These are phyloP conservation scores for Cladophialophora exuberans DNA, from an alignment of 2,329 filamentous ascomycete species.

Conservation along the genomic window DNA sequence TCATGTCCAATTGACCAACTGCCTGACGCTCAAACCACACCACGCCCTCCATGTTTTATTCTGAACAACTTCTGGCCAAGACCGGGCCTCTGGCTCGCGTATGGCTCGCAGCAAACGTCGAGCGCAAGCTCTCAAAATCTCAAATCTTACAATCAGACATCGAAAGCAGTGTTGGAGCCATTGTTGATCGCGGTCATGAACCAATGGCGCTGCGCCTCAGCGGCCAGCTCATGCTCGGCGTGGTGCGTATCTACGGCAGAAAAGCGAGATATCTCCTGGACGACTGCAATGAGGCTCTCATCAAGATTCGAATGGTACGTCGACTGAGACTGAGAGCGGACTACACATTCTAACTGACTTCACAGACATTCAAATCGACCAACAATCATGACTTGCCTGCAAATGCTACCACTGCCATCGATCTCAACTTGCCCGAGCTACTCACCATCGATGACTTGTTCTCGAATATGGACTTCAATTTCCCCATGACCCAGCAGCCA, in stretches of 20 bases:
- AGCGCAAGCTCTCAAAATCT: slow-evolving; percentile 97
- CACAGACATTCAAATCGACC: slow-evolving; percentile 85
- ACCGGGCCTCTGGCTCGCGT: slow-evolving; percentile 95
- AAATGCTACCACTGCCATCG: slow-evolving; percentile 78
- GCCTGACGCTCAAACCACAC: not conserved
- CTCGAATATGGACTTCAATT: slow-evolving; percentile 78
- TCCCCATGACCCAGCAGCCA: slow-evolving; percentile 77
- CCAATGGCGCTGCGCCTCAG: slow-evolving; percentile 93
- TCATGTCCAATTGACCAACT: slow-evolving; percentile 12
- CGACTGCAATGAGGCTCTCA: slow-evolving; percentile 94
- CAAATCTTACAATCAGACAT: slow-evolving; percentile 95
- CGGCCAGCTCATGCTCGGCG: slow-evolving; percentile 90
- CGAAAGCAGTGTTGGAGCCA: slow-evolving; percentile 90
- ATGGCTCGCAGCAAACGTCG: slow-evolving; percentile 96
- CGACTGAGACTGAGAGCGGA: not conserved
- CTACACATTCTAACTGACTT: slow-evolving; percentile 39
- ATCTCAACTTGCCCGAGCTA: slow-evolving; percentile 85
- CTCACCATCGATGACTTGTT: slow-evolving; percentile 93
- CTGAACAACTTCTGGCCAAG: slow-evolving; percentile 92
- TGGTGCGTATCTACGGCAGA: slow-evolving; percentile 95
- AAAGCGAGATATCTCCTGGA: slow-evolving; percentile 96
- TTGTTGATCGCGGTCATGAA: slow-evolving; percentile 89
- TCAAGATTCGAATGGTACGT: slow-evolving; percentile 97
- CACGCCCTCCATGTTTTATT: slow-evolving; percentile 80
- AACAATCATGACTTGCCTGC: slow-evolving; percentile 95